These are phyloP conservation scores for Erysimum pusillum DNA, from an alignment of 441 rosid genomes.

Conservation along the genomic window DNA sequence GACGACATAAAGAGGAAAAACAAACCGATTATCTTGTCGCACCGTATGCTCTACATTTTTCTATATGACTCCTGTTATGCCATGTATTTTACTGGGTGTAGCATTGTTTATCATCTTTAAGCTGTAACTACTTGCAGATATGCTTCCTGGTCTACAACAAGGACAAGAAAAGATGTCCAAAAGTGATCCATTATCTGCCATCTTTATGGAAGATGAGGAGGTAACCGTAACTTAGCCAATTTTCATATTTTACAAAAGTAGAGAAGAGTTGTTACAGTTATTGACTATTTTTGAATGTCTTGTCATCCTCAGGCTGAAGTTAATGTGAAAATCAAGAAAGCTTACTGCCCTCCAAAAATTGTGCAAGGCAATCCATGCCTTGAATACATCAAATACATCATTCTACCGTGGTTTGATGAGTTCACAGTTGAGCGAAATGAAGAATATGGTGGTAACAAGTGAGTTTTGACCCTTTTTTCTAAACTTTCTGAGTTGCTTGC, in stretches of 20 bases:
- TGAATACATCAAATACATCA: slow-evolving; percentile 75
- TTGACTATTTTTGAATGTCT: slow-evolving; percentile 13
- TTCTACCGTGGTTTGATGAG: slow-evolving; percentile 74
- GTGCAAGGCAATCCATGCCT: slow-evolving; percentile 87
- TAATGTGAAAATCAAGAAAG: slow-evolving; percentile 84
- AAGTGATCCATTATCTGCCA: slow-evolving; percentile 86
- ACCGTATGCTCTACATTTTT: slow-evolving; percentile 54
- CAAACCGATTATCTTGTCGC: slow-evolving; percentile 89
- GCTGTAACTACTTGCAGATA: slow-evolving; percentile 59
- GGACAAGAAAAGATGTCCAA: slow-evolving; percentile 96
- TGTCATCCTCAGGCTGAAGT: slow-evolving; percentile 68
- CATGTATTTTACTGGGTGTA: background rate
- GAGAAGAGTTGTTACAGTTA: background rate
- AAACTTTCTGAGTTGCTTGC: slow-evolving; percentile 1
- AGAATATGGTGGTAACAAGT: slow-evolving; percentile 79
- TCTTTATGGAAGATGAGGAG: slow-evolving; percentile 96
- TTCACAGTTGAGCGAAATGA: slow-evolving; percentile 63
- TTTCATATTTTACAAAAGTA: background rate
- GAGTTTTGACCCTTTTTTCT: slow-evolving; percentile 37
- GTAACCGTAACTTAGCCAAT: slow-evolving; percentile 38
- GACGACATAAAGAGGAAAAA: slow-evolving; percentile 85
- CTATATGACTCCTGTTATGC: background rate
- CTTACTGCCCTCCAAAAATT: slow-evolving; percentile 78
- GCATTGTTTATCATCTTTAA: slow-evolving; percentile 11
- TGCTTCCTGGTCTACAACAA: slow-evolving; percentile 94